Evolutionary conservation across 768 basidiomycete genomes (phyloP), one percentile per base, ranked within the genome.

Genomic region (Mrakia gelida): DNA sequence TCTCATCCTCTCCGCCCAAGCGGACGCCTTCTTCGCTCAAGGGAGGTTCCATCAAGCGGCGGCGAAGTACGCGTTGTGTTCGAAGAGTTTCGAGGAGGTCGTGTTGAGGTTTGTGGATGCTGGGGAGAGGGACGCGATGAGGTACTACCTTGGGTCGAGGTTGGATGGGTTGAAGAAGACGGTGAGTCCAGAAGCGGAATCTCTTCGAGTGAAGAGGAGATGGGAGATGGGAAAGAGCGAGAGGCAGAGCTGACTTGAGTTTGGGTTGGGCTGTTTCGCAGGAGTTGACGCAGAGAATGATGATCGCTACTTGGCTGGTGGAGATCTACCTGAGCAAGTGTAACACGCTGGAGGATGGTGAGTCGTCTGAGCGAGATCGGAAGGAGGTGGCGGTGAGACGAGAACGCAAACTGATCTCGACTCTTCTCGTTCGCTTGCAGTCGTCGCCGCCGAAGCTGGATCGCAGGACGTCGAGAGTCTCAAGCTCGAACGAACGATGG

Each of bases 311-410:
- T 0, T 99, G 97, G 97, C 89, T 99, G 18, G 91, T 97, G 43
- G 97, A 99, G 84, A 94, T 98, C 80, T 98, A 95, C 83, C 89
- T 99, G 23, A 92, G 92, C 85, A 98, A 97, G 86, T 94, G 93
- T 84, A 96, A 97, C 82, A 93, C 96, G 79, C 86, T 98, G 72
- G 97, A 99, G 82, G 97, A 98, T 82, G 87, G 77, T 78, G 10
- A 26, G 63, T 75, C 54, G 43, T 28, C 41, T 38, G 28, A 38
- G 3, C 43, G 67, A 70, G n/a, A 13, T 49, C 45, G 45, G 15
- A 9, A 49, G 45, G 45, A 43, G 43, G 28, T n/a, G 38, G 38
- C 38, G 8, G 38, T 3, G 38, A 38, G 1, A 71, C 21, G 13
- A 56, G n/a, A 38, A 52, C 49, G 15, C 16, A 30, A 26, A 9